Base-by-base conservation (phyloP, 1,284 basidiomycete genomes). In the Marasmius sp. region DNA sequence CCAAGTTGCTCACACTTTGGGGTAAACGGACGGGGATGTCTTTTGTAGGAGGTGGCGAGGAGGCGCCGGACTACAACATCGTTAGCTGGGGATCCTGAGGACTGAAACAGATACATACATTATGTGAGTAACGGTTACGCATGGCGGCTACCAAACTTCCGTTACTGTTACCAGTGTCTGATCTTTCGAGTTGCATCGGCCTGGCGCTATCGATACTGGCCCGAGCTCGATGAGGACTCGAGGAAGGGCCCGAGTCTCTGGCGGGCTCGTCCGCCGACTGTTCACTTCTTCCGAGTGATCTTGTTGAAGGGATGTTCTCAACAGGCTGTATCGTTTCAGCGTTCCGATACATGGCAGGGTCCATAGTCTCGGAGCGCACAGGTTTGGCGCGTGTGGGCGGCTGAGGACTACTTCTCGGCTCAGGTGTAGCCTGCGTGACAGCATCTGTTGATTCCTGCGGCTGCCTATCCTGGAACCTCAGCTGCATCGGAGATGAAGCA, bases 141-240 rank as follows among this genome's bases (percentile, higher is more conserved):
- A 92, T 84, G 0, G 85, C 84, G 51, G 90, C 87, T 43, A 92
- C 89, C 34, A 87, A 74, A 66, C 84, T 87, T 14, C 81, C 83
- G 38, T 71, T 81, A 64, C 84, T 89, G 57, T 10, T 20, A 34
- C 75, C 77, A 1, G 84, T 84, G 55, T 85, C 82, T 27, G 74
- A 76, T 62, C 81, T 79, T 60, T 83, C 79, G 5, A 82, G 58
- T 33, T 64, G 57, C 63, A 69, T 71, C 58, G 62, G 56, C 56
- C 69, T 69, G 61, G 68, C 68, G n/a, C 70, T 64, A 34, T 58
- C 72, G 65, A 52, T 70, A 71, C 60, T 78, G 63, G 63, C 61
- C 65, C 62, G 33, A 38, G 36, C 14, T 48, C 43, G 43, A 34
- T 36, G 22, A 27, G 18, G 27, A 27, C 10, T 33, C 16, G 18